Evolutionary conservation across 1,139 yeast species (phyloP).

Genomic region (Meyerozyma athensensis): DNA sequence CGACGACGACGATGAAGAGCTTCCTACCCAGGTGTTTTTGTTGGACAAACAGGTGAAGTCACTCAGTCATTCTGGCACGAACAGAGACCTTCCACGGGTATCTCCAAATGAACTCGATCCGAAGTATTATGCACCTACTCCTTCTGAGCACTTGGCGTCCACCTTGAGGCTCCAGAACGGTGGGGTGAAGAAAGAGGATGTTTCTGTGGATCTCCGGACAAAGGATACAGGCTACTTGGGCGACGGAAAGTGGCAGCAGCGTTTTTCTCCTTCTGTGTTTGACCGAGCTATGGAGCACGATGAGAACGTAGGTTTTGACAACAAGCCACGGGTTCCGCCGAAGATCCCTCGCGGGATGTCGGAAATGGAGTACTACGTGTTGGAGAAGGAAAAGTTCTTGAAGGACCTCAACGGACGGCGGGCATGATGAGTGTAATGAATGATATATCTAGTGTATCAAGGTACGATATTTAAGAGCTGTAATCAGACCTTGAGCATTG

Average conservation of each 20-base stretch:
- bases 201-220: constrained; percentile 16
- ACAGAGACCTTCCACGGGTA: constrained; percentile 14
- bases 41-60: constrained; percentile 33
- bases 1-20: constrained; percentile 21
- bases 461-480: not conserved
- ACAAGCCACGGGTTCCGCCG: constrained; percentile 47
- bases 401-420: constrained; percentile 41
- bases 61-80: constrained; percentile 15
- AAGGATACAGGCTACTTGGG: constrained; percentile 21
- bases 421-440: constrained; percentile 9
- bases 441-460: not conserved
- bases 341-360: constrained; percentile 50
- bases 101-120: constrained; percentile 41
- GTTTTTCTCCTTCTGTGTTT: constrained; percentile 40
- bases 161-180: constrained; percentile 21
- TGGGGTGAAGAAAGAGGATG: constrained; percentile 16
- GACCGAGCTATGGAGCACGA: constrained; percentile 17
- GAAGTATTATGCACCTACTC: constrained; percentile 44
- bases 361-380: constrained; percentile 43
- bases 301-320: constrained; percentile 23
- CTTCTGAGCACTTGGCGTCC: constrained; percentile 33
- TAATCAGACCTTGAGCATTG: not conserved
- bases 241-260: constrained; percentile 17
- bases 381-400: constrained; percentile 39
- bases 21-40: constrained; percentile 35